Base-by-base conservation (phyloP, 192 early-diverging fungal species). In the Umbelopsis isabellina region DNA sequence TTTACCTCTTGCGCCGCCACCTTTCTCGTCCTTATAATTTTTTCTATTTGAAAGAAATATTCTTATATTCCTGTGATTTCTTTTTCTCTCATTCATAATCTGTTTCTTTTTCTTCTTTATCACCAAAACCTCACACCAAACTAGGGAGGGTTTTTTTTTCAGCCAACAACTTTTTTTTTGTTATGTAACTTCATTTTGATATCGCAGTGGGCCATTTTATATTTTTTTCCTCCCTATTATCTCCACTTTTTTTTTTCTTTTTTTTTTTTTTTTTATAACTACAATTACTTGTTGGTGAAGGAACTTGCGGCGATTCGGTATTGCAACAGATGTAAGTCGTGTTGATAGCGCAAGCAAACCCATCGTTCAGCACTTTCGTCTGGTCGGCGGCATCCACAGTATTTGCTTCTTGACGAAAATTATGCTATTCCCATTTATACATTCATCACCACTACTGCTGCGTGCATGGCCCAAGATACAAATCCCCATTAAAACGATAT, bases 401-500 rank as follows among this genome's bases (percentile, higher is more conserved):
- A 64, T 64, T 30, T 20, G 33, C 33, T 30, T 11, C 58, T 30
- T 37, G 58, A 37, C 41, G 41, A 37, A 64, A 64, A 64, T 35
- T 30, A 41, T 41, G n/a, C 33, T n/a, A 65, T 65, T 65, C 11
- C 11, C 45, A 44, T 21, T 53, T 53, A 53, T 50, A 37, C 49
- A 41, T 53, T 37, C 68, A 52, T 67, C 48, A 20, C 15, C 4
- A 48, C 52, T 35, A 16, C 33, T 61, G 55, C 55, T 30, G 55
- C 55, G 30, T 35, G 27, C 55, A 61, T 35, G 55, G 55, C 55
- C 15, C 55, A 61, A 61, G 55, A 61, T 33, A 61, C 27, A 61
- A 61, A 52, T 61, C 30, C 55, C 55, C 27, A 35, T 35, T 35
- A 61, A 22, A 35, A 61, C 27, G 33, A 35, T 61, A 30, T 25